phyloP scores from a whole-genome alignment of 2,329 filamentous ascomycete species.

The Colletotrichum cuscutae region DNA sequence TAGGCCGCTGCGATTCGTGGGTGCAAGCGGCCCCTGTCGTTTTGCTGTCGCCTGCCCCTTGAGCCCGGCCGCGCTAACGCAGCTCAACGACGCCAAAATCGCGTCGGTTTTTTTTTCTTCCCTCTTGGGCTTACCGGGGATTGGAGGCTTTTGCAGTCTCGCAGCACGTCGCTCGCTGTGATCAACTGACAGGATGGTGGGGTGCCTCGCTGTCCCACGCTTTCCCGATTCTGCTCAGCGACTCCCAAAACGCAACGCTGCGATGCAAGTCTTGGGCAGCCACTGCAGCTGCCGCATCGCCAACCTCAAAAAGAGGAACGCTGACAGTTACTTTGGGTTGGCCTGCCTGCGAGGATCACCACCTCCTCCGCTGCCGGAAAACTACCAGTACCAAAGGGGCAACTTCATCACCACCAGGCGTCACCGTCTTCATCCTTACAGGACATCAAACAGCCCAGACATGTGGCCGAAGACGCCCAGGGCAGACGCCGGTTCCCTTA shows the following conservation, averaged over 20 bases:
- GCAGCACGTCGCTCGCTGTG: not conserved
- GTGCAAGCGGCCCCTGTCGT: conserved; percentile 33
- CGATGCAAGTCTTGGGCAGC: conserved; percentile 16
- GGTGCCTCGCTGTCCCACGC: conserved; percentile 9
- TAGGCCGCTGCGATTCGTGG: conserved; percentile 25
- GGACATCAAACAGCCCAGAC: not conserved
- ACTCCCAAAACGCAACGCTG: conserved; percentile 22
- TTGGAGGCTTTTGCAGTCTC: not conserved
- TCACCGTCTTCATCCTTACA: not conserved
- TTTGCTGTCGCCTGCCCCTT: conserved; percentile 15
- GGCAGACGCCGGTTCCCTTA: conserved; percentile 10
- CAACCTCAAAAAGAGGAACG: conserved; percentile 7
- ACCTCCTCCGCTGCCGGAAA: not conserved
- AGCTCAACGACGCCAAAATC: conserved; percentile 25
- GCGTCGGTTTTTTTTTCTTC: conserved; percentile 1
- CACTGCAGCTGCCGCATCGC: conserved; percentile 14
- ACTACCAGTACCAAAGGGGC: conserved; percentile 5
- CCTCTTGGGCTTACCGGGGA: conserved; percentile 1
- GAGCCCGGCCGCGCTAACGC: conserved; percentile 30
- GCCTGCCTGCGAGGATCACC: conserved; percentile 5
- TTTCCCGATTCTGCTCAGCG: conserved; percentile 25
- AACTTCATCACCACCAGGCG: conserved; percentile 15
- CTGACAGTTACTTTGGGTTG: not conserved
- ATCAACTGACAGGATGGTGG: conserved; percentile 25
- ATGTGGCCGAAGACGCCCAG: not conserved